A percentile compares a stretch with the other conserved stretches of the same genome.
Evolutionary conservation across 257 asterid species (phyloP).

Genomic region (Eustoma russellianum): DNA sequence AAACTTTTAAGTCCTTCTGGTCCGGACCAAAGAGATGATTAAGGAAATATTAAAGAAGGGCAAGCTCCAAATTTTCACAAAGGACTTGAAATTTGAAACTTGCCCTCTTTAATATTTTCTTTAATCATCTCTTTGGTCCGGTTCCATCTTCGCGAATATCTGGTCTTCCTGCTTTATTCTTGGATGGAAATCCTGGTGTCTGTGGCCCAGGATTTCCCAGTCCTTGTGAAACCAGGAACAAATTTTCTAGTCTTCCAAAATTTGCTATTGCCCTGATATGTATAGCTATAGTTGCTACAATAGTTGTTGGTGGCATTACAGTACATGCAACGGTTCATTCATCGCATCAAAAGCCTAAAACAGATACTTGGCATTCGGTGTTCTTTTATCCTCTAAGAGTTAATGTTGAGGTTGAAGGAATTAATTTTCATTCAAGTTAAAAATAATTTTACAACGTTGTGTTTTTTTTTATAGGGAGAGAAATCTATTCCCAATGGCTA

Average conservation of each 20-base stretch:
- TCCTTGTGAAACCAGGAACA: constrained; percentile 28
- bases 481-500: too few relatives aligned
- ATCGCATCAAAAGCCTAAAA: constrained; percentile 19
- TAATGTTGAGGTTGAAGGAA: too few relatives aligned
- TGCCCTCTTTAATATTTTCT: constrained; percentile 73
- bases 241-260: constrained; percentile 30
- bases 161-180: constrained; percentile 73
- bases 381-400: constrained; percentile 81
- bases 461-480: too few relatives aligned
- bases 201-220: constrained; percentile 70
- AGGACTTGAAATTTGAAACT: constrained; percentile 61
- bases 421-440: too few relatives aligned
- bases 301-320: constrained; percentile 36
- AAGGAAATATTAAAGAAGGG: constrained; percentile 72
- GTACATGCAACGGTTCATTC: constrained; percentile 28
- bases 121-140: constrained; percentile 53
- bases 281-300: constrained; percentile 31
- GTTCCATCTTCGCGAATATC: constrained; percentile 53
- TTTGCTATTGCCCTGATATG: constrained; percentile 35
- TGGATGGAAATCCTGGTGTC: constrained; percentile 70
- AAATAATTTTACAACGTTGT: too few relatives aligned
- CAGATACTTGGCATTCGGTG: constrained; percentile 49
- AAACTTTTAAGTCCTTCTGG: constrained; percentile 58
- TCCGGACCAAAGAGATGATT: constrained; percentile 65
- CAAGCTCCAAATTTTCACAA: too few relatives aligned